These are phyloP conservation scores for Parathielavia hyrcaniae DNA, from an alignment of 495 filamentous ascomycete genomes.

Conservation along the genomic window DNA sequence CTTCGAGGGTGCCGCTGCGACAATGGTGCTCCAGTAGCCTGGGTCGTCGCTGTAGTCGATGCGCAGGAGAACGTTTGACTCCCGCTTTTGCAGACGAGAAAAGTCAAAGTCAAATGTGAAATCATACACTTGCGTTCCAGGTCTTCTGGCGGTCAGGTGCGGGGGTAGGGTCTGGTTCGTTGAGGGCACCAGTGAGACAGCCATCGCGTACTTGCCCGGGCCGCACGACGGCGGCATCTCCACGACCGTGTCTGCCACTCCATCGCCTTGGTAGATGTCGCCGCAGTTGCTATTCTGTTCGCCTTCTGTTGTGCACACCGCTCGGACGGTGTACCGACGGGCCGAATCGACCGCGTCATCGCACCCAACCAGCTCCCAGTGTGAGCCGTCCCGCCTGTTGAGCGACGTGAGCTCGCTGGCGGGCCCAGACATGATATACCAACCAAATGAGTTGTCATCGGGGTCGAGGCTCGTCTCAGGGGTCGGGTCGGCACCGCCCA, in stretches of 20 bases:
- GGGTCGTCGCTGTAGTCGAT: slow-evolving; percentile 19
- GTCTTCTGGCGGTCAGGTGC: no score
- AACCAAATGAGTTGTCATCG: slow-evolving; percentile 24
- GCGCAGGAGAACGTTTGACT: background rate
- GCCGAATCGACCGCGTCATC: slow-evolving; percentile 22
- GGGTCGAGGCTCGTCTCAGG: slow-evolving; percentile 22
- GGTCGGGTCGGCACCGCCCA: slow-evolving; percentile 24
- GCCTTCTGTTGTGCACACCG: slow-evolving; percentile 24
- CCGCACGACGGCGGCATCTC: slow-evolving; percentile 37
- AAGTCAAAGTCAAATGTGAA: slow-evolving; percentile 27
- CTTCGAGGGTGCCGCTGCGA: no score
- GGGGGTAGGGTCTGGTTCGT: slow-evolving; percentile 3
- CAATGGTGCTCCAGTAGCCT: slow-evolving; percentile 16
- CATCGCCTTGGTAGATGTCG: slow-evolving; percentile 30
- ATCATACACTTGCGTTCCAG: slow-evolving; percentile 16
- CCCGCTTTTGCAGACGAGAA: background rate
- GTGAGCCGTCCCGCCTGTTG: slow-evolving; percentile 31
- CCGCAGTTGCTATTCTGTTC: slow-evolving; percentile 26
- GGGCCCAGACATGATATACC: slow-evolving; percentile 29
- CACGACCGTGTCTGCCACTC: slow-evolving; percentile 30
- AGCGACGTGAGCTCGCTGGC: slow-evolving; percentile 28
- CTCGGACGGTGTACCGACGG: no score
- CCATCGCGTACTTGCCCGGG: slow-evolving; percentile 37
- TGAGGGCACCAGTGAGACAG: slow-evolving; percentile 20
- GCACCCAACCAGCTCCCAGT: slow-evolving; percentile 29